Base-by-base conservation (phyloP, 805 yeast species). In the Teunomyces pallodes region DNA sequence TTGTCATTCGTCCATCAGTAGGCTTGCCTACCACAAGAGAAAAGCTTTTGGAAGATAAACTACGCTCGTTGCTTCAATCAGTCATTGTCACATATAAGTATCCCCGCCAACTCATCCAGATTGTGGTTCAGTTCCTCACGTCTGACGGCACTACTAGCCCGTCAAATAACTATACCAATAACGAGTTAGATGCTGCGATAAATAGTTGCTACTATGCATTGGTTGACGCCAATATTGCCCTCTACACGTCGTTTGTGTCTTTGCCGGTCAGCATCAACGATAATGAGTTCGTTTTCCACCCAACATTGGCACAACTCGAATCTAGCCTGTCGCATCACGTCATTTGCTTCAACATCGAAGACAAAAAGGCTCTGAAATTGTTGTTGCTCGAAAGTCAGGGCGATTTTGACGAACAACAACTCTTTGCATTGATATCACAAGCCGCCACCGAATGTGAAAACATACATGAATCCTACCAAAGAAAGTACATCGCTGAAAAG, bases 1-100 rank as follows among this genome's bases (percentile, higher is more conserved):
- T 94, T 6, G 79, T 82, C 16, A 83, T 91, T 2, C 74, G 90
- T 35, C 97, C 98, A 1, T 81, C 86, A 17, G 69, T 74, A 10
- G 98, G 97, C 1, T 76, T 85, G 1, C 77, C 95, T 5, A 76
- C 77, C 47, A 76, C 61, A 74, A 92, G 96, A 55, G 98, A 94
- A 58, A 83, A 84, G 50, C 67, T 82, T 2, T 56, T 94, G 33
- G 96, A 87, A 59, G 90, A 86, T 56, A 81, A 84, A 51, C 57
- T 94, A 13, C 75, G 84, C 42, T 67, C 81, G 4, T 78, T 89
- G 1, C 59, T 91, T 28, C 76, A 81, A 24, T 74, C 85, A 6
- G 74, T 83, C 7, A 75, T 94, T 1, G 69, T 83, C 16, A 73
- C 86, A 3, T 75, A 78, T 47, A 69, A 79, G 51, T 85, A 87